phyloP scores from a whole-genome alignment of 805 yeast species.

The Hagleromyces aurorensis region DNA sequence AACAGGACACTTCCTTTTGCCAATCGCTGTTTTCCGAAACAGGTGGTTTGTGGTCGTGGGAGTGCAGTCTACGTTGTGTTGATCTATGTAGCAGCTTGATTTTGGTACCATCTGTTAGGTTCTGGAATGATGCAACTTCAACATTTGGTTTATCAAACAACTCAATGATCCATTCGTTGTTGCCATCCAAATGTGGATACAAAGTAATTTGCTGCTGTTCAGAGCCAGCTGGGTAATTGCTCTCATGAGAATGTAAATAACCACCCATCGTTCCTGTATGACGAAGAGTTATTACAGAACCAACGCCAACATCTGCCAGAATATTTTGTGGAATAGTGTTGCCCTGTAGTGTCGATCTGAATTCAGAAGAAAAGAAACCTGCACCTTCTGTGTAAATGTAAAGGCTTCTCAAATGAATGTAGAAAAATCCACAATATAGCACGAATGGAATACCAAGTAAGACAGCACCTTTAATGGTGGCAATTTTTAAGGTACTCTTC shows the following conservation, averaged over 20 bases:
- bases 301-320: slow-evolving; percentile 62
- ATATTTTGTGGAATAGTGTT: slow-evolving; percentile 53
- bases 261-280: slow-evolving; percentile 71
- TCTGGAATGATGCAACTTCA: slow-evolving; percentile 50
- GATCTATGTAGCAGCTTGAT: slow-evolving; percentile 55
- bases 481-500: slow-evolving; percentile 38
- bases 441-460: slow-evolving; percentile 52
- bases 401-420: slow-evolving; percentile 54
- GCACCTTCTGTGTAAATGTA: slow-evolving; percentile 61
- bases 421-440: slow-evolving; percentile 51
- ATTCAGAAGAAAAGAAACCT: slow-evolving; percentile 64
- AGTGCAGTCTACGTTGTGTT: slow-evolving; percentile 63
- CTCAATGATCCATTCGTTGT: slow-evolving; percentile 68
- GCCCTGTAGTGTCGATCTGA: slow-evolving; percentile 55
- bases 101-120: slow-evolving; percentile 59
- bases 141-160: slow-evolving; percentile 49
- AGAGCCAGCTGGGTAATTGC: slow-evolving; percentile 67
- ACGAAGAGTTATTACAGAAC: slow-evolving; percentile 57
- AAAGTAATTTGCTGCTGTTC: slow-evolving; percentile 77
- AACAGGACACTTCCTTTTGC: slow-evolving; percentile 76
- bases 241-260: slow-evolving; percentile 74
- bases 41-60: slow-evolving; percentile 78
- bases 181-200: slow-evolving; percentile 69
- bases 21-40: slow-evolving; percentile 61
- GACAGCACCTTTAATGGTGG: slow-evolving; percentile 42